Base-by-base conservation (phyloP, 768 basidiomycete genomes). In the Naganishia kalamii region DNA sequence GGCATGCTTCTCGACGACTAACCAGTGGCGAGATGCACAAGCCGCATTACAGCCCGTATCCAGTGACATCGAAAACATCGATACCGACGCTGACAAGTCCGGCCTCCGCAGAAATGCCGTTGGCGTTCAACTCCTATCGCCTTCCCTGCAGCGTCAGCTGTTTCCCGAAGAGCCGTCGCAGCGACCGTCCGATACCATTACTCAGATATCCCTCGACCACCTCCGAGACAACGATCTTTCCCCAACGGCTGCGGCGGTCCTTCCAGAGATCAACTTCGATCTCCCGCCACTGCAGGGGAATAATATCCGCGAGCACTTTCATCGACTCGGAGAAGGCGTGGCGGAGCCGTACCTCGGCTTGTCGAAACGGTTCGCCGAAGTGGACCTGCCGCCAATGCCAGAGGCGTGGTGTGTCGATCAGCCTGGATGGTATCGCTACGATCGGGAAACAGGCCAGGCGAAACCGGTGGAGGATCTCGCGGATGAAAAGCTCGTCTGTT, bases 121-220 rank as follows among this genome's bases (percentile, higher is more conserved):
- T 44, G 93, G 93, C n/a, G 92, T 97, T 7, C 93, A 98, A 74
- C 85, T 96, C 62, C 85, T 98, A 60, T 89, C 92, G 17, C 84
- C 85, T 10, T 80, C 81, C n/a, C 79, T 96, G 7, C 92, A 92
- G 76, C 75, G 80, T 4, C 93, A 96, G 72, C 83, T 94, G 65
- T 96, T 97, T 78, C 77, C 78, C 4, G 71, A 70, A 10, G 41
- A 67, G 25, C 41, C 75, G 3, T 86, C 89, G 62, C 86, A 86
- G 2, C 66, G 83, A 1, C 87, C 90, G 17, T 80, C 85, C 0
- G 67, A 80, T 12, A 73, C 84, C 0, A 87, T 85, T 71, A 80
- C 90, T 43, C 85, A 85, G 65, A 90, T 94, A 68, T 86, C 93
- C 2, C 83, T 81, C 65, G 84, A 87, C 41, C 93, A 97, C 73